Evolutionary conservation across 495 filamentous ascomycete species (phyloP).

Genomic region (Penicillium odoratum): DNA sequence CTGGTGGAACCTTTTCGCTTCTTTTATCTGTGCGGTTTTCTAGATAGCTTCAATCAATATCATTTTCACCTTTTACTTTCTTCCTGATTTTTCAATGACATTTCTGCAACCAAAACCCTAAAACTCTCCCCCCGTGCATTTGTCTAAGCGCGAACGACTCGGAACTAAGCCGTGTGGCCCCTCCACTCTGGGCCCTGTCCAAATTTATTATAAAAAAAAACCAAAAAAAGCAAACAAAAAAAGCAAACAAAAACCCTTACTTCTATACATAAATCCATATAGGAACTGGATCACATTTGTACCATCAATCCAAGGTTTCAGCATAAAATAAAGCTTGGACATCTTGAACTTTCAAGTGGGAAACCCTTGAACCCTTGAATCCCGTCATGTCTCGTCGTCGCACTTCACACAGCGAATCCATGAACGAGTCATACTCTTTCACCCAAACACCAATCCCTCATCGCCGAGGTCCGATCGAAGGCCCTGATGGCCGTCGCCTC

Average conservation of each 20-base stretch:
- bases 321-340: too few species aligned
- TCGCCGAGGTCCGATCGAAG: slow-evolving; percentile 46
- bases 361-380: too few species aligned
- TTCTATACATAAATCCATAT: slow-evolving; percentile 3
- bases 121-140: neutral
- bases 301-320: too few species aligned
- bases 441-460: slow-evolving; percentile 22
- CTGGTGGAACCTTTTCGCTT: neutral
- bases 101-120: slow-evolving; percentile 1
- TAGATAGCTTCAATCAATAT: too few species aligned
- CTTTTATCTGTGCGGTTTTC: neutral
- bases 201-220: slow-evolving; percentile 8
- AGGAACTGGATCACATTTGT: neutral
- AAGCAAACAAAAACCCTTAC: neutral
- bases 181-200: slow-evolving; percentile 3
- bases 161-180: slow-evolving; percentile 12
- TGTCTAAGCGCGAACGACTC: slow-evolving; percentile 16
- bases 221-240: slow-evolving; percentile 8
- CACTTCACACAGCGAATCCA: slow-evolving; percentile 44
- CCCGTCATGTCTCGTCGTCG: slow-evolving; percentile 45
- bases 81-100: neutral
- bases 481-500: slow-evolving; percentile 45
- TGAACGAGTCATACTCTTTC: slow-evolving; percentile 44
- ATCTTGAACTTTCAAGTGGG: too few species aligned
- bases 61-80: neutral